Percentiles rank a stretch among this genome's conserved stretches.
Evolutionary conservation across 768 basidiomycete genomes (phyloP).

Genomic region (Kondoa malvinella): DNA sequence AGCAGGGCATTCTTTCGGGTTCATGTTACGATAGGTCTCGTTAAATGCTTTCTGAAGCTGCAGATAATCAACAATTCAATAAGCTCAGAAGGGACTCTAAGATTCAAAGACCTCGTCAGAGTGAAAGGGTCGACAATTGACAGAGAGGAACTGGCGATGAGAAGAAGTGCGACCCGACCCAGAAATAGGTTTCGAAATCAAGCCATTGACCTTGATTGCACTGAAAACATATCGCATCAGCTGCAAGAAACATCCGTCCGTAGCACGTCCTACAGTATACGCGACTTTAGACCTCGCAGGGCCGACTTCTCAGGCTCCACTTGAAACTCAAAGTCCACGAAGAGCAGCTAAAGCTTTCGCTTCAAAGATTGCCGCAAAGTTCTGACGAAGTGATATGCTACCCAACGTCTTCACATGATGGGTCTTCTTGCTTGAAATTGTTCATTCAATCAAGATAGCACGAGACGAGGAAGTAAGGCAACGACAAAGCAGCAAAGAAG

Average conservation of each 20-base stretch:
- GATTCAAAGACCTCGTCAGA: slow-evolving; percentile 52
- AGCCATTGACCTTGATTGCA: slow-evolving; percentile 44
- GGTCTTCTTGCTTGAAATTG: slow-evolving; percentile 34
- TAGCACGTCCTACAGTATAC: slow-evolving; percentile 22
- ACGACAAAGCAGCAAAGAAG: no score
- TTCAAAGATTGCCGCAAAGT: slow-evolving; percentile 67
- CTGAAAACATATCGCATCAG: background rate
- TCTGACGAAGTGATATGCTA: slow-evolving; percentile 43
- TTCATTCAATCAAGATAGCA: no score
- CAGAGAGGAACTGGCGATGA: slow-evolving; percentile 79
- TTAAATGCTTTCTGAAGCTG: slow-evolving; percentile 52
- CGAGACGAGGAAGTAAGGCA: no score
- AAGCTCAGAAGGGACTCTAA: background rate
- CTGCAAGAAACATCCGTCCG: background rate
- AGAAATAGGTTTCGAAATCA: slow-evolving; percentile 64
- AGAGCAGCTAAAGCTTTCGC: slow-evolving; percentile 58
- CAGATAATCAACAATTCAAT: background rate
- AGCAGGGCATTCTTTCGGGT: slow-evolving; percentile 56
- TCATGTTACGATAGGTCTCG: slow-evolving; percentile 77
- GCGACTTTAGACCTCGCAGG: slow-evolving; percentile 33
- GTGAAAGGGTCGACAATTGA: slow-evolving; percentile 79
- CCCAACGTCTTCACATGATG: slow-evolving; percentile 60
- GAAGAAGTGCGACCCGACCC: slow-evolving; percentile 58
- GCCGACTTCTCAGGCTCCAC: slow-evolving; percentile 49
- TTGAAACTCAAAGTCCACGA: slow-evolving; percentile 51